Evolutionary conservation across 805 yeast species (phyloP), one percentile per base, ranked within the genome.

Genomic region (Komagataella phaffii): DNA sequence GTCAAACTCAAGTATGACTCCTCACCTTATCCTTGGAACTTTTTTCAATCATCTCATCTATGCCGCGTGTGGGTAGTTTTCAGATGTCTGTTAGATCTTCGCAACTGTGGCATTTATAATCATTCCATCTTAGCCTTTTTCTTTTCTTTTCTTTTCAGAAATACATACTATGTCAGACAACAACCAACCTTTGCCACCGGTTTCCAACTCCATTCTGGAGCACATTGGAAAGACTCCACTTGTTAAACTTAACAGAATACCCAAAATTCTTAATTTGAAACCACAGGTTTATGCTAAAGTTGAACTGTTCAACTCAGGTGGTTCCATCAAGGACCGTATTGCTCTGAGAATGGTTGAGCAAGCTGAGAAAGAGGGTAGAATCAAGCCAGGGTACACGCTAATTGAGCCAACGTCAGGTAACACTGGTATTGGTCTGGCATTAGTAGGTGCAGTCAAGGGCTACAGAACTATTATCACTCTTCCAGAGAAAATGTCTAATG

Each of bases 401-500:
- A 87, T 88, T 58, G 96, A 87, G 68, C 95, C 95, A 52, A 88
- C 95, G 8, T 83, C 91, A 8, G 96, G 96, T 61, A 87, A 87
- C 70, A 87, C 96, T 47, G 96, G 96, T 68, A 88, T 87, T 62
- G 96, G 95, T 53, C 74, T 87, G 58, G 96, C 96, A 10, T 73
- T 87, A 24, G 80, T 85, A 17, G 96, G 93, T 59, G 95, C 95
- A 46, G 87, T 88, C 46, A 81, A 79, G 62, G 95, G 95, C 49
- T 87, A 87, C 70, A 74, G 91, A 66, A 85, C 91, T 50, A 87
- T 87, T 61, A 87, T 87, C 65, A 87, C 95, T 3, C 74, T 87
- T 57, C 96, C 96, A 17, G 95, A 87, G 71, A 87, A 87, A 71
- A 87, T 87, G 96, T 84, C 91, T 46, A 87, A 87, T 66, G 96